phyloP scores from a whole-genome alignment of 768 basidiomycete species.

The Mrakia gelida region DNA sequence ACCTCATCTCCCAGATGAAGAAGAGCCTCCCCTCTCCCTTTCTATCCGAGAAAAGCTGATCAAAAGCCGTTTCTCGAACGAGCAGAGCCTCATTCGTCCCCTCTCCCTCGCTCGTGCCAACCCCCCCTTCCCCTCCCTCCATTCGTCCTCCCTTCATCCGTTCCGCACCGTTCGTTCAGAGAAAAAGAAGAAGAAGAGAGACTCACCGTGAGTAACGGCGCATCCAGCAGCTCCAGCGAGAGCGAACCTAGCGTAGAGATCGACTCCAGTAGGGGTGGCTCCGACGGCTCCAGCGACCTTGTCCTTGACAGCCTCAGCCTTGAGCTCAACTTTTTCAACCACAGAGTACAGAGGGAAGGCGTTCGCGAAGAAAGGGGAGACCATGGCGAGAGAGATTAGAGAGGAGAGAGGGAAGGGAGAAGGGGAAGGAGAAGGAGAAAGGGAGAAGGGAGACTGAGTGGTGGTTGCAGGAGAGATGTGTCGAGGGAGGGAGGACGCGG shows the following conservation, averaged over 20 bases:
- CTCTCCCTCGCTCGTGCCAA: neutral
- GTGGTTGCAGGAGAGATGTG: neutral
- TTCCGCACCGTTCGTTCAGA: neutral
- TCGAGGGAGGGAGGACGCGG: too few species aligned
- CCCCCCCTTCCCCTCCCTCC: neutral
- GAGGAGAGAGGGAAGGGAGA: neutral
- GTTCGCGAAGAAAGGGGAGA: constrained; percentile 31
- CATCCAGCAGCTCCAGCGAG: constrained; percentile 41
- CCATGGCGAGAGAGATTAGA: neutral
- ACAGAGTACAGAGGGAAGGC: constrained; percentile 35
- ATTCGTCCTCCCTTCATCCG: neutral
- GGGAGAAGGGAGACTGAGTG: neutral
- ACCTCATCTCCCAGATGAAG: too few species aligned
- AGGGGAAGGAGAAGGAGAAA: neutral
- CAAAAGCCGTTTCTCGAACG: neutral
- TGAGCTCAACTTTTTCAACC: constrained; percentile 33
- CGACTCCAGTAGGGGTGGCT: constrained; percentile 36
- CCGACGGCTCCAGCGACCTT: constrained; percentile 22
- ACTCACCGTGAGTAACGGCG: constrained; percentile 36
- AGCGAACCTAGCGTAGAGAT: constrained; percentile 37
- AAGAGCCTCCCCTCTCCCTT: too few species aligned
- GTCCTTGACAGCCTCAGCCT: constrained; percentile 28
- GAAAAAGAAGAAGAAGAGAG: neutral
- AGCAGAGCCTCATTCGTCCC: neutral
- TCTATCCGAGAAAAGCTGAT: too few species aligned